These are phyloP conservation scores for Gnaphalium uliginosum DNA, from an alignment of 129 eudicot genomes.

Conservation along the genomic window DNA sequence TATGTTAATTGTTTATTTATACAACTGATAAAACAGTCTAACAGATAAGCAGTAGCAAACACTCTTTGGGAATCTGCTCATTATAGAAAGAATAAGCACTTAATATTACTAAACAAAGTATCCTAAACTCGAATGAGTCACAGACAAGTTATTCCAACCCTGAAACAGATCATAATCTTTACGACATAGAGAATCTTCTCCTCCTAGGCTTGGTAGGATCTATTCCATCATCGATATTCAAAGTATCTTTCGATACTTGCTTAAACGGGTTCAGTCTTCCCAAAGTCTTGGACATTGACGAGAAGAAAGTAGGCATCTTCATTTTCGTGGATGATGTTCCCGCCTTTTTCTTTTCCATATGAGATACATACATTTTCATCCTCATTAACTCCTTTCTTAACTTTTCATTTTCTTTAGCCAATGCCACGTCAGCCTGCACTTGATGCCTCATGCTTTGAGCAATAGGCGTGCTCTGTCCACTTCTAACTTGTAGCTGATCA, in stretches of 20 bases:
- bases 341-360: constrained; percentile 40
- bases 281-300: constrained; percentile 69
- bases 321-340: constrained; percentile 26
- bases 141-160: not conserved
- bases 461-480: constrained; percentile 39
- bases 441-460: constrained; percentile 52
- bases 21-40: not conserved
- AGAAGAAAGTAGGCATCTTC: constrained; percentile 57
- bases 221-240: constrained; percentile 47
- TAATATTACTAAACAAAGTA: not conserved
- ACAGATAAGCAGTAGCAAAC: too few species aligned
- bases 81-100: not conserved
- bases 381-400: constrained; percentile 53
- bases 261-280: constrained; percentile 83
- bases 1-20: not conserved
- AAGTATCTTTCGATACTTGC: constrained; percentile 80
- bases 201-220: constrained; percentile 77
- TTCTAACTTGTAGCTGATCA: constrained; percentile 66
- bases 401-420: constrained; percentile 71
- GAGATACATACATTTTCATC: constrained; percentile 78
- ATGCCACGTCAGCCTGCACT: constrained; percentile 54
- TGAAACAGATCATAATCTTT: not conserved
- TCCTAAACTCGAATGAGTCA: not conserved
- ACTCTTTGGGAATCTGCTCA: too few species aligned
- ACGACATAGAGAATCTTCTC: constrained; percentile 84